Base-by-base conservation (phyloP, 768 basidiomycete genomes). In the Gloeostereum incarnatum region DNA sequence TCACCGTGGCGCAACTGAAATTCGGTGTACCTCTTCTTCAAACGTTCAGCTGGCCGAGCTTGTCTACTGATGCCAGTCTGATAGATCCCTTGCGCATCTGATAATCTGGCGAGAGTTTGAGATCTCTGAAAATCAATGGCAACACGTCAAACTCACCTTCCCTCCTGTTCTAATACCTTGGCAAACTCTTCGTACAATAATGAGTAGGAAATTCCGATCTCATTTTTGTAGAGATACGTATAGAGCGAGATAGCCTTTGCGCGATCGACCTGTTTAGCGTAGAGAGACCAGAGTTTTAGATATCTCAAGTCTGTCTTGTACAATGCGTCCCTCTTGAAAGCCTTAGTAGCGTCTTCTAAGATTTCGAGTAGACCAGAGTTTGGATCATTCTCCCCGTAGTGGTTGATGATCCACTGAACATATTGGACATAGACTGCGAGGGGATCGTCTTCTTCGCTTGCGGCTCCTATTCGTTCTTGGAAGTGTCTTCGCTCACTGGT, bases 161-260 rank as follows among this genome's bases (percentile, higher is more conserved):
- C 81, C 29, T 71, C 70, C 31, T 67, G 62, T 60, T 97, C 92
- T 39, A 94, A 65, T 2, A 80, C 66, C 25, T 68, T 61, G 2
- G 94, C 91, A 57, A 91, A 97, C 49, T 94, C 91, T 56, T 94
- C 90, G 51, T 96, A 99, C 33, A 96, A 61, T 31, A 82, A 62
- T 1, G 87, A 77, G 55, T 84, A 86, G 1, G 72, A 70, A 19
- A 73, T 79, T 7, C 87, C 90, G 51, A 92, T 81, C 30, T 78
- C 80, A 43, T 71, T 78, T 38, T 75, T 73, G 47, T 86, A 59
- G 37, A 92, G 59, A 57, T 78, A 81, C 19, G 75, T 73, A 60
- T 88, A 97, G 23, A 79, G 72, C 24, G 71, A 71, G 21, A 89
- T 71, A 32, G 76, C 75, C 13, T 71, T 67, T 3, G 81, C 66